Base-by-base conservation (phyloP, 805 yeast genomes). In the Saturnispora zaruensis region DNA sequence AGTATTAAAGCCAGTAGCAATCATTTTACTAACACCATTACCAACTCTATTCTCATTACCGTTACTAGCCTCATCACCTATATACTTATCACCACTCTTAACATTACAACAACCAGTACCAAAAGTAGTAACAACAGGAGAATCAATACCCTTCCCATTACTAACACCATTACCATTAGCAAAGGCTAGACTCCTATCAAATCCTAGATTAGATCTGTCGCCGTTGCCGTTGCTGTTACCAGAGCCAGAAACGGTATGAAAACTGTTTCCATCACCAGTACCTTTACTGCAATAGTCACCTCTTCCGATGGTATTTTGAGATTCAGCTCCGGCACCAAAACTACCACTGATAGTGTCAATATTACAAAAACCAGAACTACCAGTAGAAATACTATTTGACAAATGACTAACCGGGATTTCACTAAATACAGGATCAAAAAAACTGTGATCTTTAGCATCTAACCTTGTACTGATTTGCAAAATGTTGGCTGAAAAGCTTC, bases 31-130 rank as follows among this genome's bases (percentile, higher is more conserved):
- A 16, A 6, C 7, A 14, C 16, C 61, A 14, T 41, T 25, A 14
- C 44, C 50, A 13, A 4, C 13, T 5, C 55, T 48, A 32, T 44
- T 30, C 5, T 53, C 42, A 5, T 24, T 16, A n/a, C 50, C 46
- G 20, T 18, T 68, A 6, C 67, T 56, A 1, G 69, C 69, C 1
- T n/a, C 36, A 33, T 9, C 14, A 33, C 36, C 36, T 11, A 11
- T 33, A 33, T 11, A 6, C 6, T 28, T 28, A 28, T 28, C 11
- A 28, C 11, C 11, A 28, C 32, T 11, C 6, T 28, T 28, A 28
- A 7, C 11, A 28, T 28, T 28, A 28, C 11, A 7, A 28, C 11
- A 7, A 28, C 32, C 32, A 28, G 6, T 28, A 28, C 32, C 32
- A 28, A 7, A 7, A 28, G 6, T 28, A 28, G 6, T 28, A 28